A percentile compares a stretch with the other conserved stretches of the same genome.
phyloP scores from a whole-genome alignment of 2,329 filamentous ascomycete genomes.

The Dothiorella sarmentorum region DNA sequence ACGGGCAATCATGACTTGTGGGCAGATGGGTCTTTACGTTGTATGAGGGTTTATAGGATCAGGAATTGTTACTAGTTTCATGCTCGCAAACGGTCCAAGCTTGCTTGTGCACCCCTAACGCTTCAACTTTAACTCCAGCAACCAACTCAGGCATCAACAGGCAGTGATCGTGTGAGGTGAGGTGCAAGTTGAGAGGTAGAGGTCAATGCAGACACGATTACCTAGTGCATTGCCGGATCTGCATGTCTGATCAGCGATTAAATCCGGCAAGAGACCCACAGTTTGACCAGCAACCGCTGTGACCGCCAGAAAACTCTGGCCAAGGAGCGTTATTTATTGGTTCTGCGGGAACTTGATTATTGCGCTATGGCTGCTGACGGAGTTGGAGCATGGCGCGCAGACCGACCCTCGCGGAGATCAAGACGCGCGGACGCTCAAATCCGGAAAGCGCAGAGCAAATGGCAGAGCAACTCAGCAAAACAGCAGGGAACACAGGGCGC shows the following conservation, averaged over 20 bases:
- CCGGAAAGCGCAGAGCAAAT: neutral
- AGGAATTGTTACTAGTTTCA: too few species aligned
- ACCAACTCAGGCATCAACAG: neutral
- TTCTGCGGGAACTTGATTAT: neutral
- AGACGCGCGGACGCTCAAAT: neutral
- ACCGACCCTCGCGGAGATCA: neutral
- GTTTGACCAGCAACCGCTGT: neutral
- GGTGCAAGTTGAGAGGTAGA: neutral
- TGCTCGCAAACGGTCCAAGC: neutral
- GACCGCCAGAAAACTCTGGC: neutral
- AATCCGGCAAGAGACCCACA: neutral
- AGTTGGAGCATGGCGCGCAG: neutral
- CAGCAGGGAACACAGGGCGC: neutral
- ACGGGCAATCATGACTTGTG: neutral
- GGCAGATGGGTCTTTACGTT: neutral
- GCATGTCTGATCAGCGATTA: conserved; percentile 11
- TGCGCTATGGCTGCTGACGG: neutral
- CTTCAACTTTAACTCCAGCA: neutral
- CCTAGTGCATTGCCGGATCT: conserved; percentile 2
- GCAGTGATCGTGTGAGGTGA: neutral
- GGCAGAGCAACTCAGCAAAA: neutral
- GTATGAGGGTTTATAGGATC: too few species aligned
- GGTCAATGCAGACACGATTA: conserved; percentile 3
- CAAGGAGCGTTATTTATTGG: neutral
- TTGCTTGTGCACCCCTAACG: neutral